Evolutionary conservation across 805 yeast species (phyloP), one percentile per base, ranked within the genome.

Genomic region (Suhomyces xylopsoci): DNA sequence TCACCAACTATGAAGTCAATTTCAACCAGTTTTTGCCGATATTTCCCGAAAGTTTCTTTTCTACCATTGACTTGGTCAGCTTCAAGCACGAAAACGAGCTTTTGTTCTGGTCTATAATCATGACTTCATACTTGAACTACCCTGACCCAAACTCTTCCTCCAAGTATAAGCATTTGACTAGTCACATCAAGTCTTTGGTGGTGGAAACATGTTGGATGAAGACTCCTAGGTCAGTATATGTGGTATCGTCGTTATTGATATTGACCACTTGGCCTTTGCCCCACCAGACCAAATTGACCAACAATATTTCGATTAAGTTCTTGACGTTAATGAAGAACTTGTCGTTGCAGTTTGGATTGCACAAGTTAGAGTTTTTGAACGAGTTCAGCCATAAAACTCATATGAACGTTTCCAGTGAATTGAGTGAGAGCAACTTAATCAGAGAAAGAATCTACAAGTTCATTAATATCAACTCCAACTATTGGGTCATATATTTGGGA

Each of bases 201-300:
- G 77, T 73, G 48, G 67, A 68, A 46, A 67, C 64, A 52, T 74
- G 79, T 61, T 76, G 80, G 80, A 62, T 70, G 49, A 64, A 65
- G 45, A 76, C 79, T n/a, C 80, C 80, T 14, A 66, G 80, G 56
- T 71, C 77, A 9, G 68, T 74, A 15, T 73, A 71, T 55, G 68
- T 71, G 2, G 57, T 76, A 38, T 63, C 71, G 19, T 66, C 78
- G 5, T 65, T 76, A 38, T 61, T 74, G 43, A 65, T 76, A n/a
- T 65, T 76, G 50, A 74, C 79, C 7, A 73, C 78, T 5, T 76
- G 80, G 80, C 77, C 79, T 17, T 62, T 76, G 30, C 79, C 78
- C 5, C 58, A 62, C 26, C 60, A 59, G 30, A 53, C 64, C 30
- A 63, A 65, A 30, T 55, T 62, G 48, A 58, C 64, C 49, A 75